Base-by-base conservation (phyloP, 1,284 basidiomycete species). In the Athelia sp. region DNA sequence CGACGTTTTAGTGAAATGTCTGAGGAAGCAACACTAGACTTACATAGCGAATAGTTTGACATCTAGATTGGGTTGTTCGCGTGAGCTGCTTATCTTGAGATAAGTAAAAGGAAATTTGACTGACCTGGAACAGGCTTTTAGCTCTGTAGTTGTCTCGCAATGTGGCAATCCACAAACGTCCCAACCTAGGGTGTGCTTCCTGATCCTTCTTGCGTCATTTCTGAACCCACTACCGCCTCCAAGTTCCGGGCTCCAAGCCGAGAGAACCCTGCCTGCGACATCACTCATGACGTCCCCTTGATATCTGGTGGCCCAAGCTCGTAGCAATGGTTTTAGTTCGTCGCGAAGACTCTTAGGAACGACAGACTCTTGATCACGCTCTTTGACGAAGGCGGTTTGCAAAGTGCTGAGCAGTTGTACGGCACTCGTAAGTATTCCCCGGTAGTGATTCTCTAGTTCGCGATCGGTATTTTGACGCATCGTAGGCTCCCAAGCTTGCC, bases 41-140 rank as follows among this genome's bases (percentile, higher is more conserved):
- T n/a, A 45, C 52, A 48, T 52, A 50, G 21, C 43, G 36, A 17
- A 52, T 50, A 18, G 52, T 54, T 19, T 48, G 46, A 23, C 52
- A 54, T 24, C 52, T 52, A n/a, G n/a, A n/a, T n/a, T n/a, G n/a
- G n/a, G n/a, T n/a, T n/a, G n/a, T n/a, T n/a, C n/a, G n/a, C n/a
- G 36, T 40, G n/a, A 40, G 19, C n/a, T 8, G 15, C 4, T n/a
- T n/a, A 6, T 9, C 36, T 9, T 40, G 36, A n/a, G 4, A 40
- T 40, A n/a, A n/a, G 8, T n/a, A 40, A 21, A n/a, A 8, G 19
- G 6, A 29, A 4, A 8, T 18, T n/a, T 44, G 31, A 57, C 57
- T 53, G 29, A 63, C 58, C 44, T 57, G 50, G 44, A 54, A 55
- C 49, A 62, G 4, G 49, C 49, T 44, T 57, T 57, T 23, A 52